A percentile compares a stretch with the other conserved stretches of the same genome.
Conservation (phyloP, 441 rosid species). For the Corymbia calophylla region DNA sequence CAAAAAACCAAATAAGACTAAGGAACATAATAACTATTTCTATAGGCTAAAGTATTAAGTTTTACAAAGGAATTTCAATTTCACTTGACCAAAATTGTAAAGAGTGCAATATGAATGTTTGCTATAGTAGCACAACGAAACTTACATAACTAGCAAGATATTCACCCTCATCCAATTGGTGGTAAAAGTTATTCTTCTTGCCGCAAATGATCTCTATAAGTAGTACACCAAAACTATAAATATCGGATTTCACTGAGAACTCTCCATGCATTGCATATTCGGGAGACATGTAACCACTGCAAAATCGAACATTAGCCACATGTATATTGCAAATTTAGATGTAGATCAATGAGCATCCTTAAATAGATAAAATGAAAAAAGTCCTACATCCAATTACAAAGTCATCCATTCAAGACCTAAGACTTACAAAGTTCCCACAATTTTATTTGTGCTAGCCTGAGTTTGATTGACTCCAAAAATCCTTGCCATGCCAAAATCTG, state of each 20-base stretch:
- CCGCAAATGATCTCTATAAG: not conserved
- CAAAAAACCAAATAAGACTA: not conserved
- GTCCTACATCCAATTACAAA: rapidly evolving
- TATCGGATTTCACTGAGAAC: not conserved
- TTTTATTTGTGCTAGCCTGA: not conserved
- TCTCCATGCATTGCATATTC: not conserved
- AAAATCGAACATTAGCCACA: not conserved
- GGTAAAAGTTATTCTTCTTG: not conserved
- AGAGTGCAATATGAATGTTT: not conserved
- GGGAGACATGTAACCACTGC: not conserved
- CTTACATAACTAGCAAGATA: not conserved
- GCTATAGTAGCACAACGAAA: rapidly evolving
- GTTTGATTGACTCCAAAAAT: not conserved
- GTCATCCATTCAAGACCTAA: not conserved
- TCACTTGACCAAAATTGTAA: not conserved
- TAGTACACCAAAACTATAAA: not conserved
- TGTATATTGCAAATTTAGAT: not conserved
- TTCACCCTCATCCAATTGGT: not conserved
- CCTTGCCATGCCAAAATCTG: not conserved
- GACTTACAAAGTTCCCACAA: not conserved
- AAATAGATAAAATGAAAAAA: not conserved
- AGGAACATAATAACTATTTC: not conserved
- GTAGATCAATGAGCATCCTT: not conserved
- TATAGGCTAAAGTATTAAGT: not conserved
- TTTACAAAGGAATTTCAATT: not conserved